Percentiles rank a stretch among this genome's conserved stretches.
These are phyloP conservation scores for Naegleria fowleri DNA, from an alignment of 208 protist species.

Conservation along the genomic window DNA sequence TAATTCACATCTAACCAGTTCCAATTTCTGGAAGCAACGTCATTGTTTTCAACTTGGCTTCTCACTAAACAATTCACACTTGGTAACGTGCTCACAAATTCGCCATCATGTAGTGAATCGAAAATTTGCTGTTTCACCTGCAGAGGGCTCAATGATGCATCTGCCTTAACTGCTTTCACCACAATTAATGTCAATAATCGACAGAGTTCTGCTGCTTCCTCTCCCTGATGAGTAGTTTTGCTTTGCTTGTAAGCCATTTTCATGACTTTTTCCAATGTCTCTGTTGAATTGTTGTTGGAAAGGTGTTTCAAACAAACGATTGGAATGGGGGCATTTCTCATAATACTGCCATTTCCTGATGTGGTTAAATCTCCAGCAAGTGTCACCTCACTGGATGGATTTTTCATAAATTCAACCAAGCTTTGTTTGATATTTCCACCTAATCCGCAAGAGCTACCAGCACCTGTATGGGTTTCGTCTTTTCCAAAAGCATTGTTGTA, in stretches of 20 bases:
- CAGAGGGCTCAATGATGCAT: not conserved
- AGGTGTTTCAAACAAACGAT: not conserved
- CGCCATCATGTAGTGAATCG: not conserved
- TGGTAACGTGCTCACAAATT: not conserved
- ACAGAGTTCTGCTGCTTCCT: slow-evolving; percentile 1
- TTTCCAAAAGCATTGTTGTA: slow-evolving; percentile 42
- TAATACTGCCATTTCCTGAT: not conserved
- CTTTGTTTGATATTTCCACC: not conserved
- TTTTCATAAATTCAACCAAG: not conserved
- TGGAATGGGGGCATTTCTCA: not conserved
- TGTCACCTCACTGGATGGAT: not conserved
- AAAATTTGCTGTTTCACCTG: not conserved
- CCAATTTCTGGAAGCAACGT: not conserved
- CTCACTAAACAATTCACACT: not conserved
- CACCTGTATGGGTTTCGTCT: not conserved
- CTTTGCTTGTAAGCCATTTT: not conserved
- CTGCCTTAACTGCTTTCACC: not conserved
- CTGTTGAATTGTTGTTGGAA: not conserved
- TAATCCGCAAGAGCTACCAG: not conserved
- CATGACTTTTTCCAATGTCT: not conserved
- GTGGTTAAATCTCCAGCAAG: not conserved
- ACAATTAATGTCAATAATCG: not conserved
- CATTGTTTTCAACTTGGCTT: not conserved
- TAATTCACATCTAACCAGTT: not conserved
- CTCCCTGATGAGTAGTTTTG: not conserved